Evolutionary conservation across 768 basidiomycete species (phyloP), one percentile per base, ranked within the genome.

Genomic region (Tubosaeta sp.): DNA sequence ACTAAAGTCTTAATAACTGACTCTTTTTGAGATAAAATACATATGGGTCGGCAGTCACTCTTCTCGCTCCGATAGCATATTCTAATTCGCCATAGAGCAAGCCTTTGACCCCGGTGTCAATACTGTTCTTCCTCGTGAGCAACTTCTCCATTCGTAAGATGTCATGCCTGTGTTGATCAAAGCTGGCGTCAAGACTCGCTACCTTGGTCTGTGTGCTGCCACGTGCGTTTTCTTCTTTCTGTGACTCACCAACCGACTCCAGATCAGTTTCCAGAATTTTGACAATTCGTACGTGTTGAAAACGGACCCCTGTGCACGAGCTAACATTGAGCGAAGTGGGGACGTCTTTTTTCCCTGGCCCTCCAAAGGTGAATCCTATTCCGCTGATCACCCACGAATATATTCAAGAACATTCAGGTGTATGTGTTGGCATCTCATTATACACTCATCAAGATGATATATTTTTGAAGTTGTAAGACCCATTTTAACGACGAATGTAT

Each of bases 341-440:
- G 22, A 53, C 48, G 27, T 52, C 55, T 14, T 50, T 59, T 17
- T 25, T 59, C 5, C 48, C 59, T 22, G 54, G 48, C 6, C 55
- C 59, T 19, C 17, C 9, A 37, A 43, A 51, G 22, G 59, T 59
- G 33, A 46, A 48, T 38, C 5, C 10, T 13, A 22, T 16, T 27
- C 22, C 13, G 16, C 14, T 16, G 25, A 16, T 27, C 12, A 26
- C 26, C 12, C 10, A 13, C 41, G 17, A 39, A n/a, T 10, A 22
- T 13, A 43, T 13, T 43, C 8, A 25, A 2, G n/a, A 7, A 14
- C 11, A 1, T 11, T 3, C 38, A 51, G 57, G 33, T 38, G 58
- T 59, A 42, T 37, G 57, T 59, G n/a, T 31, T 19, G 19, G 22
- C 17, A 10, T 6, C 6, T 35, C 22, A n/a, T 26, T 10, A 16